A percentile compares a stretch with the other conserved stretches of the same genome.
Evolutionary conservation across 495 filamentous ascomycete genomes (phyloP).

Genomic region (Monascus purpureus): DNA sequence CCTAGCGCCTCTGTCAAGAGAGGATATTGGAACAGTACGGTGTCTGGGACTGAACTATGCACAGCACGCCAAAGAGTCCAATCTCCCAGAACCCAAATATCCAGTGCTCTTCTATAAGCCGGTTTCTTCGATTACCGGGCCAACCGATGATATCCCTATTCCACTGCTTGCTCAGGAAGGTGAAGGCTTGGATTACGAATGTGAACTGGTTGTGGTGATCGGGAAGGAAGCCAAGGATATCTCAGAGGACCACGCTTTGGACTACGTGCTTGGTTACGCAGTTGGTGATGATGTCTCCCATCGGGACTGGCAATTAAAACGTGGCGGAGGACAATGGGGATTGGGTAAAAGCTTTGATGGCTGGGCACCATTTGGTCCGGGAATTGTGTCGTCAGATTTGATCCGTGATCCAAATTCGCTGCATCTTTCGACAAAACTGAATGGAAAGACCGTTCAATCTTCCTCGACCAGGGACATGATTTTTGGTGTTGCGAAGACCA

Average conservation of each 20-base stretch:
- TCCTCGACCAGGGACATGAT: slow-evolving; percentile 70
- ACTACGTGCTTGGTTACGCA: slow-evolving; percentile 67
- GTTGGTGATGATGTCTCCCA: slow-evolving; percentile 77
- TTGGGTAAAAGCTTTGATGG: slow-evolving; percentile 79
- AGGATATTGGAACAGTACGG: slow-evolving; percentile 60
- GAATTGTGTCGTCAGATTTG: slow-evolving; percentile 53
- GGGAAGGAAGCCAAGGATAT: slow-evolving; percentile 58
- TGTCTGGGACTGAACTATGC: slow-evolving; percentile 76
- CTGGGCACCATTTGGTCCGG: slow-evolving; percentile 79
- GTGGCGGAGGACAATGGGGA: slow-evolving; percentile 68
- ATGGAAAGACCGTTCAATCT: slow-evolving; percentile 59
- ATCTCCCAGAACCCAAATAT: slow-evolving; percentile 59
- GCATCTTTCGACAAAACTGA: slow-evolving; percentile 53
- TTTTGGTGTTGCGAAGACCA: slow-evolving; percentile 59
- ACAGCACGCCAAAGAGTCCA: slow-evolving; percentile 65
- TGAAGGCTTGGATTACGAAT: slow-evolving; percentile 69
- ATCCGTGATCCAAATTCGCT: slow-evolving; percentile 58
- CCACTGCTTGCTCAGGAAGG: slow-evolving; percentile 41
- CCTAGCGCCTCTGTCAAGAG: slow-evolving; percentile 51
- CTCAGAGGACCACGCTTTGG: slow-evolving; percentile 48
- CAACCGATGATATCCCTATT: slow-evolving; percentile 54
- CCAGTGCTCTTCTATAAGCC: slow-evolving; percentile 82
- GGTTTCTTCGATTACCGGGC: slow-evolving; percentile 53
- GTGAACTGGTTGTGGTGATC: slow-evolving; percentile 68
- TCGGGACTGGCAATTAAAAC: slow-evolving; percentile 69